Percentiles rank a stretch among this genome's conserved stretches.
phyloP scores from a whole-genome alignment of 345 rosid genomes.

The Salix arbutifolia region DNA sequence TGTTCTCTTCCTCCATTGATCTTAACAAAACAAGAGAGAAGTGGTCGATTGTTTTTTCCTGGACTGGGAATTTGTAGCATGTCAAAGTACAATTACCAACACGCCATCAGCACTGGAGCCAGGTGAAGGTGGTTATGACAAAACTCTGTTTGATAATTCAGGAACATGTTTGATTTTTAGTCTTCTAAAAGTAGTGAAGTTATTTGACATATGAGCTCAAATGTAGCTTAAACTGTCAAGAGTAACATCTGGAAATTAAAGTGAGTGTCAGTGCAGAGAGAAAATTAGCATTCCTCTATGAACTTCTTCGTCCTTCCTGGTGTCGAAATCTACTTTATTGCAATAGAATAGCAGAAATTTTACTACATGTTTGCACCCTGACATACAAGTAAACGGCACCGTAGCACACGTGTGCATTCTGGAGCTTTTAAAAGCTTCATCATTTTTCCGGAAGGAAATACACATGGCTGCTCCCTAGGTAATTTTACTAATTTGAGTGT shows the following conservation, averaged over 20 bases:
- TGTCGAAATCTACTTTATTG: background rate
- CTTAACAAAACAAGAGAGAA: slow-evolving; percentile 26
- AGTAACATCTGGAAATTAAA: background rate
- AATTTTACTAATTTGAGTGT: too few species aligned
- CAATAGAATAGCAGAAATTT: background rate
- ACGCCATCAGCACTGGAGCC: background rate
- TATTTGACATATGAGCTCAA: background rate
- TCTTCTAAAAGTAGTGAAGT: background rate
- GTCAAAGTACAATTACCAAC: background rate
- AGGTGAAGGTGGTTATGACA: background rate
- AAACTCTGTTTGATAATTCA: background rate
- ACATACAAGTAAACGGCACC: background rate
- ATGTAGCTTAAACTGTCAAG: background rate
- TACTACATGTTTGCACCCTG: background rate
- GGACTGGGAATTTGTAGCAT: background rate
- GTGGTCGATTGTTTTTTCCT: background rate
- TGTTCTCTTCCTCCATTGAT: slow-evolving; percentile 97
- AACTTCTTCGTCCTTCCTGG: background rate
- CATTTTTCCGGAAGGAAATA: background rate
- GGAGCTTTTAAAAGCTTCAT: background rate
- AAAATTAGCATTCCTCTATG: background rate
- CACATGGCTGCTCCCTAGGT: too few species aligned
- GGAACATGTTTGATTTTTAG: background rate
- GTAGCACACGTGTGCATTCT: background rate
- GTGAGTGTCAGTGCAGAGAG: background rate